These are phyloP conservation scores for Phytophthora ramorum DNA, from an alignment of 352 stramenopile genomes.

Conservation along the genomic window DNA sequence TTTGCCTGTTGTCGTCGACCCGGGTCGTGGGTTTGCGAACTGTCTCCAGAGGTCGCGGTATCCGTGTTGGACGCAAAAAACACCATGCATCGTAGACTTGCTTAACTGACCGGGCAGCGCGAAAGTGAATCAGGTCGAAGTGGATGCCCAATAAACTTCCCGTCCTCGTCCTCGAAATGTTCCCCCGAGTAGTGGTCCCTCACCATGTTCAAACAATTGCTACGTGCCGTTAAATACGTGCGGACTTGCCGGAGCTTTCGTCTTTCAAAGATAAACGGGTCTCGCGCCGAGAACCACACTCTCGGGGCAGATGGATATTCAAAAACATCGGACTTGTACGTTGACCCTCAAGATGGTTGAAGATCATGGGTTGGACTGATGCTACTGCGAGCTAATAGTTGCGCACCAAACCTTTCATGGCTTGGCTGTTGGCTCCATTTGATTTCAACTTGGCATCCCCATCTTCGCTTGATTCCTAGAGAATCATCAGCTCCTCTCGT, in stretches of 20 bases:
- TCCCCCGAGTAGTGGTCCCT: constrained; percentile 30
- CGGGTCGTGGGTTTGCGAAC: constrained; percentile 48
- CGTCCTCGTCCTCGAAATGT: constrained; percentile 22
- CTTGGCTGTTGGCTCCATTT: constrained; percentile 14
- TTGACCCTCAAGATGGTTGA: neutral
- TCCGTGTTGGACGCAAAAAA: constrained; percentile 53
- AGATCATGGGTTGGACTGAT: constrained; percentile 3
- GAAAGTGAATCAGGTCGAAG: constrained; percentile 48
- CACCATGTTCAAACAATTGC: constrained; percentile 31
- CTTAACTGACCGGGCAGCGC: constrained; percentile 36
- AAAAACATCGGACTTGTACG: constrained; percentile 16
- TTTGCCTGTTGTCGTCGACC: constrained; percentile 41
- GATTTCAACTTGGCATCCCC: no score
- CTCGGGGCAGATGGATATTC: constrained; percentile 24
- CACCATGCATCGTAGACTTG: constrained; percentile 50
- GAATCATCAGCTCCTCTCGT: constrained; percentile 6
- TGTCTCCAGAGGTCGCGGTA: constrained; percentile 47
- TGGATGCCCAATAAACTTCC: constrained; percentile 26
- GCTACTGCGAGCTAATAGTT: constrained; percentile 15
- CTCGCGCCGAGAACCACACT: constrained; percentile 27
- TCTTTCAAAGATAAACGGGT: constrained; percentile 38
- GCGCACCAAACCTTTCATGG: neutral
- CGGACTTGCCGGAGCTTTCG: constrained; percentile 29
- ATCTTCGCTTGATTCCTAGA: constrained; percentile 8
- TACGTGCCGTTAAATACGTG: constrained; percentile 42